phyloP scores from a whole-genome alignment of 169 alveolate genomes.

The Eimeria necatrix region DNA sequence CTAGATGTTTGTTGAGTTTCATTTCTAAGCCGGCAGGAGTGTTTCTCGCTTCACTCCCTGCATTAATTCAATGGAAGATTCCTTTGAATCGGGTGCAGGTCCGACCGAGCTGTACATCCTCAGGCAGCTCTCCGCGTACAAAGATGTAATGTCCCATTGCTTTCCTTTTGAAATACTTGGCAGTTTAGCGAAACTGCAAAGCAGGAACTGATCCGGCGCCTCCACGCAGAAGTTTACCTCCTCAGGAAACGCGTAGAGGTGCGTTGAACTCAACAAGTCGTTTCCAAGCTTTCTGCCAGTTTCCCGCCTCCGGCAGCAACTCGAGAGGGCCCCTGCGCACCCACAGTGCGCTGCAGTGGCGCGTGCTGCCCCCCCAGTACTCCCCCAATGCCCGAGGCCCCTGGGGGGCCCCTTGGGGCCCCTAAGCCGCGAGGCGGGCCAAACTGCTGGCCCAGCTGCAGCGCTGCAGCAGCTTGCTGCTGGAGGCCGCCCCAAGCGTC shows the following conservation, averaged over 20 bases:
- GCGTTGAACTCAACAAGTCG: background rate
- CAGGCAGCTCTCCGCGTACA: slow-evolving; percentile 51
- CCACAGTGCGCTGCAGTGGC: background rate
- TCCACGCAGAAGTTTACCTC: background rate
- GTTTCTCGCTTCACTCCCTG: background rate
- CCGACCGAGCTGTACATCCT: slow-evolving; percentile 38
- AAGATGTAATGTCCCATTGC: slow-evolving; percentile 17
- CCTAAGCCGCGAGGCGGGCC: background rate
- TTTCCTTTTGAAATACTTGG: too few relatives aligned
- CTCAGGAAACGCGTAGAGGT: slow-evolving; percentile 39
- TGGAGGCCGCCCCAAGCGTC: background rate
- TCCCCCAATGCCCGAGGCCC: background rate
- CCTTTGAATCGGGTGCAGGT: slow-evolving; percentile 32
- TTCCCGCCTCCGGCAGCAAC: background rate
- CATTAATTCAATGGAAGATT: background rate
- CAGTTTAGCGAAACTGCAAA: too few relatives aligned
- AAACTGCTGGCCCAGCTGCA: background rate
- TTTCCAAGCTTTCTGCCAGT: background rate
- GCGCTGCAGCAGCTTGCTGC: background rate
- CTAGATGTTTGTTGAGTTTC: background rate
- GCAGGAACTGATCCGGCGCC: slow-evolving; percentile 44
- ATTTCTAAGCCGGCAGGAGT: background rate
- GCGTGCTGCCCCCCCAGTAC: background rate
- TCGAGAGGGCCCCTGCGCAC: background rate
- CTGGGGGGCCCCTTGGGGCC: background rate